These are phyloP conservation scores for Fusarium gaditjirri DNA, from an alignment of 2,329 filamentous ascomycete genomes.

Conservation along the genomic window DNA sequence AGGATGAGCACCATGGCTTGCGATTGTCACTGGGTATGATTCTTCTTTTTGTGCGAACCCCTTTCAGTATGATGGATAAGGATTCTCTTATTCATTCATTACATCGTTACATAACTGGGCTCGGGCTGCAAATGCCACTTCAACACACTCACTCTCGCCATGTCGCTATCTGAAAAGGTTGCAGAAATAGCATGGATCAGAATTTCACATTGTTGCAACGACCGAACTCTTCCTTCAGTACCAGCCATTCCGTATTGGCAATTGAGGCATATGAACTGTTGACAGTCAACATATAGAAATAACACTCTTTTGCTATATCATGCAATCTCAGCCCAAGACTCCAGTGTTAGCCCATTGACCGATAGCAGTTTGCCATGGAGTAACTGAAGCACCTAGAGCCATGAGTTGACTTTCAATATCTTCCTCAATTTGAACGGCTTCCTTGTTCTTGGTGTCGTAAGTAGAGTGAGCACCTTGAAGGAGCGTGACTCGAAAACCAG, in stretches of 20 bases:
- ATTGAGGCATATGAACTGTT: neutral
- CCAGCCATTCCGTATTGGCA: neutral
- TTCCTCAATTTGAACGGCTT: conserved; percentile 8
- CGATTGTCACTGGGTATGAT: too few relatives aligned
- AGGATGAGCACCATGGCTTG: too few relatives aligned
- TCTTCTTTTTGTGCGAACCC: too few relatives aligned
- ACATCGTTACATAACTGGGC: too few relatives aligned
- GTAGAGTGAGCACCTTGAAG: conserved; percentile 26
- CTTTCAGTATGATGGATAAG: neutral
- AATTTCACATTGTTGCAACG: neutral
- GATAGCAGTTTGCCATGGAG: conserved; percentile 1
- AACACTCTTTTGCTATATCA: neutral
- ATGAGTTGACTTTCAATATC: conserved; percentile 5
- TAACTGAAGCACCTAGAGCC: neutral
- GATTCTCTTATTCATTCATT: neutral
- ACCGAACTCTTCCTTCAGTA: neutral
- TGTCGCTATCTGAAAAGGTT: too few relatives aligned
- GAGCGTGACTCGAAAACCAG: conserved; percentile 20
- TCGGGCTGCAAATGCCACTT: neutral
- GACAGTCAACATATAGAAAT: neutral
- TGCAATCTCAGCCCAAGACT: neutral
- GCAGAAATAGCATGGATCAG: too few relatives aligned
- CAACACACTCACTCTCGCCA: neutral
- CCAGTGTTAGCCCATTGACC: neutral
- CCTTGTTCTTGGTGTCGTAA: neutral